Base-by-base conservation (phyloP, 2,329 filamentous ascomycete genomes). In the Acephala macrosclerotiorum region DNA sequence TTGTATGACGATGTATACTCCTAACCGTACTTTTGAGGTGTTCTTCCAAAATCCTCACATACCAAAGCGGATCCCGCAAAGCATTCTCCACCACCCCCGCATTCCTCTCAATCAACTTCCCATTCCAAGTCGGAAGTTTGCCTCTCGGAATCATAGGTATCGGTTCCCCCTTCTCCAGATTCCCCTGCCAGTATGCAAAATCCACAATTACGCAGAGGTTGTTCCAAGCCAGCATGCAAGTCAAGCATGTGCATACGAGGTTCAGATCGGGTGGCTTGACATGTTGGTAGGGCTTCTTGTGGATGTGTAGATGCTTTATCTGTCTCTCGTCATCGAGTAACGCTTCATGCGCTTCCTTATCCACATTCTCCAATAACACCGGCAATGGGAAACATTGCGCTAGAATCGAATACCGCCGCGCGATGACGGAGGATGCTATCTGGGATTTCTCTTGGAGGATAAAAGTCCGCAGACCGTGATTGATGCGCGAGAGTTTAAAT, bases 181-280 rank as follows among this genome's bases (percentile, higher is more conserved):
- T 72, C 1, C 71, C 53, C 70, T 88, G 86, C 83, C 85, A 89
- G 71, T 85, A 78, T 0, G 84, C 81, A 70, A 88, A 84, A 70
- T 89, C 86, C 12, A 88, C 79, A 14, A 82, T 76, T 0, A 87
- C 70, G 65, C 81, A 81, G 6, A 89, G 80, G 16, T 84, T 81
- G 68, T 85, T 85, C 87, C 86, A 89, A 2, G 83, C 80, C 42
- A 86, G 72, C 51, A 85, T 75, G 71, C 87, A 89, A 0, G 83
- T 85, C 29, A 86, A 74, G 70, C 86, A 89, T 1, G 84, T 86
- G 76, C 87, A 89, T 3, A 86, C 75, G n/a, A 80, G 72, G 12
- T 73, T 60, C 0, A 80, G 77, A 66, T 88, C 80, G 0, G 83
- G 81, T 0, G 78, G 68, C 45, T 77, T 77, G 22, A 88, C 78